These are phyloP conservation scores for Diplodia corticola DNA, from an alignment of 2,329 filamentous ascomycete genomes.

Conservation along the genomic window DNA sequence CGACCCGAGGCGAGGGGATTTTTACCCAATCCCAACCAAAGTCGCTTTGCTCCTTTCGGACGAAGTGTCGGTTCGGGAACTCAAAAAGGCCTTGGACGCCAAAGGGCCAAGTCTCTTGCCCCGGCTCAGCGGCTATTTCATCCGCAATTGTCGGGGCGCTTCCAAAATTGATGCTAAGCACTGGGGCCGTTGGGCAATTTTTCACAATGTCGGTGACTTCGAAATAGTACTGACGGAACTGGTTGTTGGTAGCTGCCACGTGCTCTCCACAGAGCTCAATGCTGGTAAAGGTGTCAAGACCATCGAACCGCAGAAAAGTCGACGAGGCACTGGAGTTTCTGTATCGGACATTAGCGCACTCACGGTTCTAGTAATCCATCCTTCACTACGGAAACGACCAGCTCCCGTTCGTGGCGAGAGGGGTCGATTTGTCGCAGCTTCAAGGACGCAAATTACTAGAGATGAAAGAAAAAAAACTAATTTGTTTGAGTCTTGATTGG, in stretches of 20 bases:
- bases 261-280: constrained; percentile 56
- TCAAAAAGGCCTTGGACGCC: constrained; percentile 53
- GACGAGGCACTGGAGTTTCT: constrained; percentile 35
- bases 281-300: constrained; percentile 61
- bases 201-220: constrained; percentile 53
- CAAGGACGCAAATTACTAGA: not conserved
- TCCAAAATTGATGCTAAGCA: constrained; percentile 57
- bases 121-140: constrained; percentile 52
- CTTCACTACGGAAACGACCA: not conserved
- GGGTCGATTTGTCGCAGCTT: not conserved
- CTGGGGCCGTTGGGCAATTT: constrained; percentile 42
- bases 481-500: not conserved
- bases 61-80: constrained; percentile 56
- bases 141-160: constrained; percentile 57
- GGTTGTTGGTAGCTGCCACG: constrained; percentile 60
- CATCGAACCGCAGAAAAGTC: constrained; percentile 62
- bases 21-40: constrained; percentile 60
- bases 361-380: not conserved
- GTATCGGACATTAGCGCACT: not conserved
- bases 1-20: not conserved
- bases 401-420: not conserved
- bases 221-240: constrained; percentile 63
- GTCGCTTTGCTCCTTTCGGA: constrained; percentile 63
- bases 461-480: not conserved
- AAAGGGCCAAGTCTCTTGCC: constrained; percentile 53